phyloP scores from a whole-genome alignment of 2,329 filamentous ascomycete genomes.

The Leptodontidium sp. region DNA sequence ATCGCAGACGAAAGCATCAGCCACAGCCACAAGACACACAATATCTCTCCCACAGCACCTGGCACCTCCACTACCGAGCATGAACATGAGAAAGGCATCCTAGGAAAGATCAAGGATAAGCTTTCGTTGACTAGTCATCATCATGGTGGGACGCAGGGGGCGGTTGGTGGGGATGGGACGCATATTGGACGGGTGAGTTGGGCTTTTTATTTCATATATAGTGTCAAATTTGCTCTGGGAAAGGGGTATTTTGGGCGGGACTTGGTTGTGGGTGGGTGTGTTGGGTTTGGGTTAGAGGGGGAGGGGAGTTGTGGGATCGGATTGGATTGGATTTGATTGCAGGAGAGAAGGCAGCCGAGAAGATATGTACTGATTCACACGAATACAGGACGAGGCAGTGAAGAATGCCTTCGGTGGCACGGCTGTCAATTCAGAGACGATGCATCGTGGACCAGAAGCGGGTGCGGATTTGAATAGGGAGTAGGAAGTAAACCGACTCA shows the following conservation, averaged over 20 bases:
- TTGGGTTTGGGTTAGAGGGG: background rate
- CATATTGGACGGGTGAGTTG: conserved; percentile 17
- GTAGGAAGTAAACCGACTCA: background rate
- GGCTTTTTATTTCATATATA: too few species aligned
- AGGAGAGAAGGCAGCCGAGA: background rate
- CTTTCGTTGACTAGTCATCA: conserved; percentile 2
- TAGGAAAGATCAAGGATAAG: conserved; percentile 25
- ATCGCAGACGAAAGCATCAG: conserved; percentile 4
- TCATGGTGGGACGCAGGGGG: conserved; percentile 3
- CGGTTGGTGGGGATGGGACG: background rate
- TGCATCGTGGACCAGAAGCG: background rate
- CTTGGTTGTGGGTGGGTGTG: background rate
- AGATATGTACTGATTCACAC: background rate
- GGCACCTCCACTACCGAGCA: background rate
- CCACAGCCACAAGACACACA: background rate
- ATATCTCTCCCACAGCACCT: background rate
- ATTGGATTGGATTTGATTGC: background rate
- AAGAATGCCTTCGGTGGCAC: conserved; percentile 12
- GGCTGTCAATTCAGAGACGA: conserved; percentile 6
- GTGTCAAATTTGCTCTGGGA: background rate
- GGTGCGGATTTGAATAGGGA: conserved; percentile 7
- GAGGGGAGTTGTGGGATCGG: background rate
- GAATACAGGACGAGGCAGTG: background rate
- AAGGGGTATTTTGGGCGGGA: background rate
- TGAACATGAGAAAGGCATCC: conserved; percentile 11